Percentiles rank a stretch among this genome's conserved stretches.
Conservation (phyloP, 768 basidiomycete genomes). For the Tricholoma saponaceum region DNA sequence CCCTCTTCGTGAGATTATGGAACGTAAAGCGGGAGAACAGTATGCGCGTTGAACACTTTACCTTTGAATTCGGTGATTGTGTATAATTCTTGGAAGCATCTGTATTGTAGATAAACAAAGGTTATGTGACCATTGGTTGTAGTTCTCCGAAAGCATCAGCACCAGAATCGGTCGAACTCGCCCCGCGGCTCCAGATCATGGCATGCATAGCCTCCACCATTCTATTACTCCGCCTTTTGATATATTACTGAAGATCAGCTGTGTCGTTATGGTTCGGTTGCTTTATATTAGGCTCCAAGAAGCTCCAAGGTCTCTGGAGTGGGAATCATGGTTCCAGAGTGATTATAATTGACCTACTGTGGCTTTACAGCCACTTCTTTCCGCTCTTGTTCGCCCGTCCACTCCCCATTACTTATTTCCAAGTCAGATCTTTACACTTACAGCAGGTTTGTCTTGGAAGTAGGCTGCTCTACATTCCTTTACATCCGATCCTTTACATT, state of each 20-base stretch:
- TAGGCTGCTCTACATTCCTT: not conserved
- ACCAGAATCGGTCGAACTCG: no score
- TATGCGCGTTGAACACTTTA: not conserved
- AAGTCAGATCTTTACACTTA: not conserved
- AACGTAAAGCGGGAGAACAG: conserved; percentile 73
- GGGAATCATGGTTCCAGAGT: no score
- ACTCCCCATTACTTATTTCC: not conserved
- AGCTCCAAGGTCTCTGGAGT: no score
- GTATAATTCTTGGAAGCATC: not conserved
- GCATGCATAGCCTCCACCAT: no score
- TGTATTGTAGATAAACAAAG: not conserved
- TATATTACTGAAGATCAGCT: no score
- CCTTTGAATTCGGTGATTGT: not conserved
- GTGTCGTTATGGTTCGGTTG: no score
- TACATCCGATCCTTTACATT: not conserved
- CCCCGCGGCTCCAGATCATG: no score
- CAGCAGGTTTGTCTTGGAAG: not conserved
- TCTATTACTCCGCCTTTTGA: no score
- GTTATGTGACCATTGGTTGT: not conserved
- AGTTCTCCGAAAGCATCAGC: no score
- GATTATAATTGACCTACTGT: not conserved
- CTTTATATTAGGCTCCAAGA: no score
- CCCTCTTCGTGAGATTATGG: conserved; percentile 90
- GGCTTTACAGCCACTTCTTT: not conserved
- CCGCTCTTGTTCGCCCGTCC: not conserved